Evolutionary conservation across 768 basidiomycete genomes (phyloP).

Genomic region (Daedaleopsis nitida): DNA sequence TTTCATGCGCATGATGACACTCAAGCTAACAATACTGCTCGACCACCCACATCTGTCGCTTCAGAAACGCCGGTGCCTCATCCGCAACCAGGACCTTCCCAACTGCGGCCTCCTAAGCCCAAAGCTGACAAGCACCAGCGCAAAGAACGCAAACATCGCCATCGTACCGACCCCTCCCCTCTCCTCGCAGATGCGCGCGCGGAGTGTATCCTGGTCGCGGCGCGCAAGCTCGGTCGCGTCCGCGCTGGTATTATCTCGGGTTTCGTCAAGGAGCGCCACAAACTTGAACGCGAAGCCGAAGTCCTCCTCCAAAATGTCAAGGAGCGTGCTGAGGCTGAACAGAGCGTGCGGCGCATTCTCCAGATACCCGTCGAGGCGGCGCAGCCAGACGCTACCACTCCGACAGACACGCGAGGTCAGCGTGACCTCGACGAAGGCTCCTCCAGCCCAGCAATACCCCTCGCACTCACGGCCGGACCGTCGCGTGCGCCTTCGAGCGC

Average conservation of each 20-base stretch:
- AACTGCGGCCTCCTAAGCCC: neutral
- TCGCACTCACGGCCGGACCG: neutral
- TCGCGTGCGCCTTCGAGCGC: neutral
- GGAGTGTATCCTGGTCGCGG: slow-evolving; percentile 72
- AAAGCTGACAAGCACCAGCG: slow-evolving; percentile 5
- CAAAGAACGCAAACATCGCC: slow-evolving; percentile 18
- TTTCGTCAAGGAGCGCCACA: slow-evolving; percentile 36
- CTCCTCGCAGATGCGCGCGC: slow-evolving; percentile 64
- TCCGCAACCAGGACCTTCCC: neutral
- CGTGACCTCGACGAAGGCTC: neutral
- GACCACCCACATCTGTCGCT: neutral
- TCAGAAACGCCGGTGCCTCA: neutral
- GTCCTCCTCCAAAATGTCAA: slow-evolving; percentile 26
- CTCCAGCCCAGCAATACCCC: slow-evolving; percentile 12
- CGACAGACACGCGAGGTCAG: neutral
- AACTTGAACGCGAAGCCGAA: slow-evolving; percentile 2
- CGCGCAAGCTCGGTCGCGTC: slow-evolving; percentile 66
- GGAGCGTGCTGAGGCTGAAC: neutral
- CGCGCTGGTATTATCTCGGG: slow-evolving; percentile 60
- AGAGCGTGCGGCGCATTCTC: neutral
- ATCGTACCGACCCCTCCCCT: slow-evolving; percentile 20
- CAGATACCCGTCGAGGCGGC: slow-evolving; percentile 1
- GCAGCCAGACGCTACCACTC: neutral
- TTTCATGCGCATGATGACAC: neutral
- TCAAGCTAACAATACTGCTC: neutral